phyloP scores from a whole-genome alignment of 1,284 basidiomycete genomes.

The Cutaneotrichosporon sp. region DNA sequence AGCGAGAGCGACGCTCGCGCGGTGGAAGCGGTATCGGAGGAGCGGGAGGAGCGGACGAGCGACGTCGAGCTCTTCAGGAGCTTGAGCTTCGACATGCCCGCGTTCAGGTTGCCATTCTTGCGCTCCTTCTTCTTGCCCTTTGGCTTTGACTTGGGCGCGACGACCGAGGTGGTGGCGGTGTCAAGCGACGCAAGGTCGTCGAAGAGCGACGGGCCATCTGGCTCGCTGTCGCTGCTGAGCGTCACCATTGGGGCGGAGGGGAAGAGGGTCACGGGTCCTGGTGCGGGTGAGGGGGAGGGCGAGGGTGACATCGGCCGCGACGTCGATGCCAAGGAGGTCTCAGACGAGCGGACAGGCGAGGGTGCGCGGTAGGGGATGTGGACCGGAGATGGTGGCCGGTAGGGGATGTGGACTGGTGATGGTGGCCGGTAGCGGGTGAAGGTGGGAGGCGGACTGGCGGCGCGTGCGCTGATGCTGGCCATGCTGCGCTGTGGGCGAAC shows the following conservation, averaged over 20 bases:
- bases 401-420: too few relatives aligned
- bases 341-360: neutral
- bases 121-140: slow-evolving; percentile 6
- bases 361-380: neutral
- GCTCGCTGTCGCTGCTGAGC: slow-evolving; percentile 6
- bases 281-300: neutral
- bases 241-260: neutral
- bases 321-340: neutral
- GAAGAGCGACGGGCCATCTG: neutral
- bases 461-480: neutral
- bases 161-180: neutral
- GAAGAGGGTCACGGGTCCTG: neutral
- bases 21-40: neutral
- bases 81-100: neutral
- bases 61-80: slow-evolving; percentile 5
- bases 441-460: neutral
- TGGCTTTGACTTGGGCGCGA: neutral
- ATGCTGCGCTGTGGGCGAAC: neutral
- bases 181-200: slow-evolving; percentile 3
- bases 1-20: neutral
- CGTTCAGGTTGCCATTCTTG: neutral
- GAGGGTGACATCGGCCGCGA: neutral
- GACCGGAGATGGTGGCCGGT: too few relatives aligned
- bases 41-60: neutral
- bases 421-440: neutral